phyloP scores from a whole-genome alignment of 345 rosid species.

The Pugionium cornutum region DNA sequence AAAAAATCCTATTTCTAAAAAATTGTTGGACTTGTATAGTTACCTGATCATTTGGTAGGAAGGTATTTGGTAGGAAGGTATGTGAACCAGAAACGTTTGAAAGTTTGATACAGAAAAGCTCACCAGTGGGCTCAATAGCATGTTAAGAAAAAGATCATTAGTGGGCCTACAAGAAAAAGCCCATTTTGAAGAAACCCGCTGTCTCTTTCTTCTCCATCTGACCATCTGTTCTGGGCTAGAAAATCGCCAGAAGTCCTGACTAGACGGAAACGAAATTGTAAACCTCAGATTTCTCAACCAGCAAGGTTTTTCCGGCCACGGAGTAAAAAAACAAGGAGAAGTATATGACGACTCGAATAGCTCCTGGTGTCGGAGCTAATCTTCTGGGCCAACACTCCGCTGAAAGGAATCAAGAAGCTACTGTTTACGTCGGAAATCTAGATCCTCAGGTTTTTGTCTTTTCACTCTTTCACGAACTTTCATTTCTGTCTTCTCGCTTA shows the following conservation, averaged over 20 bases:
- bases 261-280: constrained; percentile 10
- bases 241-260: not conserved
- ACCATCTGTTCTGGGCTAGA: not conserved
- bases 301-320: constrained; percentile 15
- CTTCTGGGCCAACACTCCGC: constrained; percentile 96
- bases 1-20: too few relatives aligned
- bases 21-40: too few relatives aligned
- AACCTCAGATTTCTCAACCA: constrained; percentile 29
- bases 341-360: constrained; percentile 87
- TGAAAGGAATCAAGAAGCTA: constrained; percentile 98
- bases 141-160: too few relatives aligned
- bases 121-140: too few relatives aligned
- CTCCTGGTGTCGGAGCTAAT: constrained; percentile 98
- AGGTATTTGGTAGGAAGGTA: too few relatives aligned
- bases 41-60: too few relatives aligned
- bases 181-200: not conserved
- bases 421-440: constrained; percentile 88
- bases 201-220: not conserved
- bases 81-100: too few relatives aligned
- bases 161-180: not conserved
- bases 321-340: not conserved
- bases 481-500: not conserved
- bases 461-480: not conserved
- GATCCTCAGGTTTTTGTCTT: constrained; percentile 63
- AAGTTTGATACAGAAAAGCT: too few relatives aligned